Conservation (phyloP, 2,329 filamentous ascomycete genomes). For the Metarhizium brunneum region DNA sequence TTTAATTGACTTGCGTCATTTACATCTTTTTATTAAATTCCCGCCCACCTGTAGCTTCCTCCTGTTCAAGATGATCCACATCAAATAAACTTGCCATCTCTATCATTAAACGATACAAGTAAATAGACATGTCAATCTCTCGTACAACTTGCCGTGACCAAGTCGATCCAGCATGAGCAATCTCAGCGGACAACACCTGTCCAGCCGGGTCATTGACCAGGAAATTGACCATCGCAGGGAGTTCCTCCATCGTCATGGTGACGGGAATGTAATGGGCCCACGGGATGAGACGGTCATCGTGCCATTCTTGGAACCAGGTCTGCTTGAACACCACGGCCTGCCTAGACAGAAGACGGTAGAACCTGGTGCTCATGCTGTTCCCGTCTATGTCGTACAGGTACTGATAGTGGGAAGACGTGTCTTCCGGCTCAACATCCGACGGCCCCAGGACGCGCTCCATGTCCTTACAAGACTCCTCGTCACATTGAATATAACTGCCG, state of each 20-base stretch:
- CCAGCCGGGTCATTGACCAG: conserved; percentile 37
- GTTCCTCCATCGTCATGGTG: conserved; percentile 37
- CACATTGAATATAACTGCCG: no score
- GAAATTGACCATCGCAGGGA: conserved; percentile 41
- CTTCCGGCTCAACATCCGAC: conserved; percentile 19
- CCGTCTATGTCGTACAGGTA: conserved; percentile 37
- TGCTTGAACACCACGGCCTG: conserved; percentile 39
- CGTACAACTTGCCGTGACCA: conserved; percentile 47
- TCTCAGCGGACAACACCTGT: conserved; percentile 32
- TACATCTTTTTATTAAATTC: no score
- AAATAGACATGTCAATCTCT: conserved; percentile 49
- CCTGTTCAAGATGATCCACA: no score
- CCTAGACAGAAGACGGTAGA: conserved; percentile 39
- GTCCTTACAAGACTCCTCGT: no score
- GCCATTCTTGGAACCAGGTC: conserved; percentile 46
- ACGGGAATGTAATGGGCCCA: conserved; percentile 51
- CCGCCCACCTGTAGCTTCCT: no score
- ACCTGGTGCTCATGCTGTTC: conserved; percentile 46
- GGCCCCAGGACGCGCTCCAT: conserved; percentile 12
- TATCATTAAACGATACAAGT: conserved; percentile 51
- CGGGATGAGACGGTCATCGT: conserved; percentile 43
- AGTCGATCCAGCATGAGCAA: conserved; percentile 43
- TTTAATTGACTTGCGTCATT: no score
- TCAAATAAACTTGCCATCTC: conserved; percentile 36
- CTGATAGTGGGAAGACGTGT: conserved; percentile 25